Percentiles rank a stretch among this genome's conserved stretches.
phyloP scores from a whole-genome alignment of 2,329 filamentous ascomycete genomes.

The Amphichorda felina region DNA sequence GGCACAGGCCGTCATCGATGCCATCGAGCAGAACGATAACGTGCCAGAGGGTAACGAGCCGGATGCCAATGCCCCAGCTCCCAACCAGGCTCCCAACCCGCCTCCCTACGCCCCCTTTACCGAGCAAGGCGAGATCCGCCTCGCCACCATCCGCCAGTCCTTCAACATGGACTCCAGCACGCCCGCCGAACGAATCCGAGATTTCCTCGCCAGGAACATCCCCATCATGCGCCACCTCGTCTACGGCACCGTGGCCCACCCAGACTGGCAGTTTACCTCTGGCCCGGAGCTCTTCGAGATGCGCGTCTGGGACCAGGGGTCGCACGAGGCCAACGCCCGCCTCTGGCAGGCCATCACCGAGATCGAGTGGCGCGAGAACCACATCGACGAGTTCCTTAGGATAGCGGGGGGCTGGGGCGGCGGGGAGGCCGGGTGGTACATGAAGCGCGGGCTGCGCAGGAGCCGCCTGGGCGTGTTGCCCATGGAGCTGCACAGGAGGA shows the following conservation, averaged over 20 bases:
- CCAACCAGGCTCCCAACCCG: too few species aligned
- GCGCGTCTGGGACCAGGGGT: background rate
- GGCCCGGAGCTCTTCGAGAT: background rate
- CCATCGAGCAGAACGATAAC: too few species aligned
- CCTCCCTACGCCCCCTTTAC: too few species aligned
- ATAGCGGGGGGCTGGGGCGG: background rate
- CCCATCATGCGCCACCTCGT: constrained; percentile 9
- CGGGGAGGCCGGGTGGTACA: background rate
- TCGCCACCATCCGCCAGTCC: background rate
- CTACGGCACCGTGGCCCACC: background rate
- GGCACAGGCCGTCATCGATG: too few species aligned
- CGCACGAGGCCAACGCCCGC: background rate
- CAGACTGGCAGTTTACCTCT: background rate
- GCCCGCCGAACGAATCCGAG: constrained; percentile 2
- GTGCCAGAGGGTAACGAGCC: too few species aligned
- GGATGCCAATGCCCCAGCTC: too few species aligned
- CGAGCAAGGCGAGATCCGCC: background rate
- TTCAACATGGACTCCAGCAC: background rate
- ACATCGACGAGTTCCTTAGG: background rate
- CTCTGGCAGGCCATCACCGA: background rate
- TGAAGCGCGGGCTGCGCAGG: background rate
- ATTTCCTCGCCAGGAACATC: constrained; percentile 8
- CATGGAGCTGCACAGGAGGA: background rate
- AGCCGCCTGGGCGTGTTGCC: background rate
- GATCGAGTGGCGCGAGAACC: background rate